A percentile compares a stretch with the other conserved stretches of the same genome.
These are phyloP conservation scores for California macrophylla DNA, from an alignment of 441 rosid species.

Conservation along the genomic window DNA sequence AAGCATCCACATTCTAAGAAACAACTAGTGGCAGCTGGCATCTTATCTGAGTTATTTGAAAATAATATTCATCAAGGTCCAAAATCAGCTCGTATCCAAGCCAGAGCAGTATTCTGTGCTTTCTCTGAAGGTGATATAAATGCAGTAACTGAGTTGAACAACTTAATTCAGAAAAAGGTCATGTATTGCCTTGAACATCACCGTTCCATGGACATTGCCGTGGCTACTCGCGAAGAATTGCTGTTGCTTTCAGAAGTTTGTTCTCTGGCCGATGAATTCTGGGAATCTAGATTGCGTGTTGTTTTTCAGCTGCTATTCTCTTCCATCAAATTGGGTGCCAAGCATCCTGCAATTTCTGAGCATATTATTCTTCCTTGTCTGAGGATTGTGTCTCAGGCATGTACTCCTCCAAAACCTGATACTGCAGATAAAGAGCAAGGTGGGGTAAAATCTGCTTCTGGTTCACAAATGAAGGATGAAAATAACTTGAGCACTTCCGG, in stretches of 20 bases:
- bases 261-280: conserved; percentile 93
- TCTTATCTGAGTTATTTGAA: conserved; percentile 87
- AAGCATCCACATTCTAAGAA: conserved; percentile 76
- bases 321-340: conserved; percentile 97
- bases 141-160: conserved; percentile 89
- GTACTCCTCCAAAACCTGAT: conserved; percentile 99
- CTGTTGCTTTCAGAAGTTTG: conserved; percentile 96
- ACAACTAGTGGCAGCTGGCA: conserved; percentile 90
- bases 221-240: conserved; percentile 93
- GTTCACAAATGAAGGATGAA: conserved; percentile 59
- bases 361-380: conserved; percentile 98
- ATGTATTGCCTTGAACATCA: conserved; percentile 99
- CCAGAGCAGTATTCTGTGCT: conserved; percentile 92
- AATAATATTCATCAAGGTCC: conserved; percentile 99
- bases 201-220: conserved; percentile 97
- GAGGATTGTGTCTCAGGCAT: conserved; percentile 92
- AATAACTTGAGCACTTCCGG: conserved; percentile 38
- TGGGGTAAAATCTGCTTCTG: conserved; percentile 44
- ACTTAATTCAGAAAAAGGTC: conserved; percentile 91
- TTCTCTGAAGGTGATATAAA: conserved; percentile 88
- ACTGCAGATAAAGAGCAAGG: conserved; percentile 70
- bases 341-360: conserved; percentile 99
- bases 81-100: conserved; percentile 84
- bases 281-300: conserved; percentile 97
- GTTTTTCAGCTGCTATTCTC: conserved; percentile 94